Percentiles rank a stretch among this genome's conserved stretches.
phyloP scores from a whole-genome alignment of 148 eudicot genomes.

The Camellia sinensis region DNA sequence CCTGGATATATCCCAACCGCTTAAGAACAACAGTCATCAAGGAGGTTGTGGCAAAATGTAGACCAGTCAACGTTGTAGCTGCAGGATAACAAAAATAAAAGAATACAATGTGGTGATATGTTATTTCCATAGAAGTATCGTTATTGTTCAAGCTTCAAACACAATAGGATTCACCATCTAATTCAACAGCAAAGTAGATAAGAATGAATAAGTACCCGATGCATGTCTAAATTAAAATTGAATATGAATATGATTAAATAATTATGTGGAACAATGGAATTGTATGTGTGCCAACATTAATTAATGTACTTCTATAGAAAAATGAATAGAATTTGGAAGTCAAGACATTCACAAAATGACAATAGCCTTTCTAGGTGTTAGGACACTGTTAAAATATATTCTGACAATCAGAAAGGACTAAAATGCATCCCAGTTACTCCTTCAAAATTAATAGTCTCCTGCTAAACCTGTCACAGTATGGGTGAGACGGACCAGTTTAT shows the following conservation, averaged over 20 bases:
- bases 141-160: neutral
- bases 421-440: neutral
- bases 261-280: neutral
- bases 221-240: neutral
- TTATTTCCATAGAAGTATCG: neutral
- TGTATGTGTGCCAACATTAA: neutral
- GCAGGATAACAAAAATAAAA: constrained; percentile 10
- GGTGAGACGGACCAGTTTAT: neutral
- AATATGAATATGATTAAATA: neutral
- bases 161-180: neutral
- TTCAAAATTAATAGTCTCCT: neutral
- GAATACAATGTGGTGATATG: constrained; percentile 1
- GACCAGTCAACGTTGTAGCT: constrained; percentile 41
- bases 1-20: constrained; percentile 35
- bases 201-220: neutral
- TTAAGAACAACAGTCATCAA: constrained; percentile 31
- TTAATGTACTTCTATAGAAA: neutral
- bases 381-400: neutral
- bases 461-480: neutral
- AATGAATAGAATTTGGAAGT: neutral
- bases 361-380: neutral
- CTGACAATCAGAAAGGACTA: neutral
- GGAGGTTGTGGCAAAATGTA: constrained; percentile 35
- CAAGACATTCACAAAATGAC: neutral
- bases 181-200: neutral